Evolutionary conservation across 306 rosid species (phyloP).

Genomic region (Cicer cuneatum): DNA sequence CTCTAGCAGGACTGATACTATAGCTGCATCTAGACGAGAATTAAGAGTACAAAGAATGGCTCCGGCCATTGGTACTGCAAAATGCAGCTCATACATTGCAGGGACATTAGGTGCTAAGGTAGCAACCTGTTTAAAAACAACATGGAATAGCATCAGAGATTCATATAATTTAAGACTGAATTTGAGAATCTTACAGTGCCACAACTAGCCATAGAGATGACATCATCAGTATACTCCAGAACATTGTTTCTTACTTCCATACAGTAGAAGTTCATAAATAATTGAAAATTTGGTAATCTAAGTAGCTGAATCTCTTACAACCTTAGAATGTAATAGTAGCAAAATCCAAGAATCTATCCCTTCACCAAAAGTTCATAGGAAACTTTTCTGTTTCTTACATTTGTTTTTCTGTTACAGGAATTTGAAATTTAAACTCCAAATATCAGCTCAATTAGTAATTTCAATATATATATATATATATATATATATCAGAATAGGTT

Average conservation of each 20-base stretch:
- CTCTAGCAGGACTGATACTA: conserved; percentile 57
- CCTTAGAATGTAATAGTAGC: not conserved
- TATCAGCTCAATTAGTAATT: not conserved
- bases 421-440: not conserved
- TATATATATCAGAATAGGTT: no score
- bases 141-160: conserved; percentile 30
- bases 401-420: not conserved
- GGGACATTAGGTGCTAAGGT: conserved; percentile 80
- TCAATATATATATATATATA: no score
- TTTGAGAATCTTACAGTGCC: not conserved
- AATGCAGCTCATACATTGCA: conserved; percentile 94
- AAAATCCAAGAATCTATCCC: not conserved
- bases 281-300: not conserved
- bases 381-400: not conserved
- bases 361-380: not conserved
- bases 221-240: no score
- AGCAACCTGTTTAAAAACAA: conserved; percentile 70
- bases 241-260: no score
- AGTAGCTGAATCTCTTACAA: not conserved
- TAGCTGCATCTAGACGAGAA: conserved; percentile 64
- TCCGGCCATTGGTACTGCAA: conserved; percentile 94
- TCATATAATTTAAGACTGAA: not conserved
- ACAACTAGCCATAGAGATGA: no score
- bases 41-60: conserved; percentile 79
- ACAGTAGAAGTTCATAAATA: no score